Conservation (phyloP, 108 stramenopile genomes). For the Nitzschia sp. region DNA sequence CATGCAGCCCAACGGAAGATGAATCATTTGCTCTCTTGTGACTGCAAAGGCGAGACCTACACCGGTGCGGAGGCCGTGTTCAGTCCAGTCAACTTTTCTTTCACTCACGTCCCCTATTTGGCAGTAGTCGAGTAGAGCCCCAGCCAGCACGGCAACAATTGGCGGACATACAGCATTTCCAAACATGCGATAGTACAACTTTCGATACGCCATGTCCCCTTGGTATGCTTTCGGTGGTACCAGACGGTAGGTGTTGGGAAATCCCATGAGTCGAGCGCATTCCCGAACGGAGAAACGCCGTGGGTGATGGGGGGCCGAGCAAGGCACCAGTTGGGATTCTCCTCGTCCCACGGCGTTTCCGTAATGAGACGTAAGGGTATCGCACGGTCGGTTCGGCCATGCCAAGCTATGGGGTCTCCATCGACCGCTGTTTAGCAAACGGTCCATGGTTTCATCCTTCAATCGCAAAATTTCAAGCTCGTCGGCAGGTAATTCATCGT, state of each 20-base stretch:
- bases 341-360: conserved; percentile 77
- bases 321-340: conserved; percentile 73
- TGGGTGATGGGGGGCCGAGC: conserved; percentile 51
- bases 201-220: conserved; percentile 71
- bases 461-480: conserved; percentile 59
- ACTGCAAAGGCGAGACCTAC: conserved; percentile 12
- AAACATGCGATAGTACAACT: conserved; percentile 39
- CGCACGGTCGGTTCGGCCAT: conserved; percentile 65
- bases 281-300: conserved; percentile 72
- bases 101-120: not conserved
- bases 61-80: conserved; percentile 7
- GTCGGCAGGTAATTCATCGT: conserved; percentile 46
- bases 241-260: conserved; percentile 60
- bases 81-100: conserved; percentile 14
- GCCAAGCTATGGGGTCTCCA: conserved; percentile 68
- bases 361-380: conserved; percentile 75
- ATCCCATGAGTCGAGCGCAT: conserved; percentile 79
- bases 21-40: conserved; percentile 1
- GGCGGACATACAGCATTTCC: conserved; percentile 85
- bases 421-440: conserved; percentile 44
- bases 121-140: conserved; percentile 59
- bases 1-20: conserved; percentile 30
- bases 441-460: conserved; percentile 44
- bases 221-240: conserved; percentile 30
- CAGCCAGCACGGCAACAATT: conserved; percentile 73